Evolutionary conservation across 192 early-diverging fungal species (phyloP).

Genomic region (Gigaspora rosea): DNA sequence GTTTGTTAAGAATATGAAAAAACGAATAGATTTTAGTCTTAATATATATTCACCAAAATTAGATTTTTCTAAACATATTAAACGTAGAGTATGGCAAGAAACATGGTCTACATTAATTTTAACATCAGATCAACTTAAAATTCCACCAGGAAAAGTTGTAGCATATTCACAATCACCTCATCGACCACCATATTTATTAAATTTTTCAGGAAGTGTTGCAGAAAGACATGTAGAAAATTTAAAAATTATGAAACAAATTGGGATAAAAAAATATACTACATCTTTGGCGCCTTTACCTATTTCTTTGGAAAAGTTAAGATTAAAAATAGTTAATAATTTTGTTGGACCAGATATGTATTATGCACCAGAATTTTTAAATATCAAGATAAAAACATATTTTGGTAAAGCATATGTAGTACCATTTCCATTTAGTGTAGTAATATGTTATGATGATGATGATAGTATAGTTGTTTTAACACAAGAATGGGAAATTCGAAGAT

Average conservation of each 20-base stretch:
- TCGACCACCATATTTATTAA: constrained; percentile 68
- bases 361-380: constrained; percentile 48
- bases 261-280: constrained; percentile 49
- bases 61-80: constrained; percentile 46
- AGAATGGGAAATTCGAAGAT: constrained; percentile 53
- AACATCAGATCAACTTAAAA: constrained; percentile 57
- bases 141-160: constrained; percentile 53
- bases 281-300: constrained; percentile 43
- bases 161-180: constrained; percentile 51
- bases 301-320: constrained; percentile 35
- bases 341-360: constrained; percentile 72
- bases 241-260: constrained; percentile 58
- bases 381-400: constrained; percentile 60
- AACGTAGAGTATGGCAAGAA: constrained; percentile 66
- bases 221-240: constrained; percentile 71
- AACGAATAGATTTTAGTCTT: constrained; percentile 49
- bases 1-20: constrained; percentile 49
- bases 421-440: constrained; percentile 67
- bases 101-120: constrained; percentile 67
- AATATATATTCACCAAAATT: constrained; percentile 51
- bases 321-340: constrained; percentile 47
- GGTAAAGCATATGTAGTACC: constrained; percentile 64
- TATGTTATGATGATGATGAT: constrained; percentile 66
- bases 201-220: constrained; percentile 63
- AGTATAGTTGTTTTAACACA: constrained; percentile 50